These are phyloP conservation scores for Phytophthora melonis DNA, from an alignment of 352 stramenopile genomes.

Conservation along the genomic window DNA sequence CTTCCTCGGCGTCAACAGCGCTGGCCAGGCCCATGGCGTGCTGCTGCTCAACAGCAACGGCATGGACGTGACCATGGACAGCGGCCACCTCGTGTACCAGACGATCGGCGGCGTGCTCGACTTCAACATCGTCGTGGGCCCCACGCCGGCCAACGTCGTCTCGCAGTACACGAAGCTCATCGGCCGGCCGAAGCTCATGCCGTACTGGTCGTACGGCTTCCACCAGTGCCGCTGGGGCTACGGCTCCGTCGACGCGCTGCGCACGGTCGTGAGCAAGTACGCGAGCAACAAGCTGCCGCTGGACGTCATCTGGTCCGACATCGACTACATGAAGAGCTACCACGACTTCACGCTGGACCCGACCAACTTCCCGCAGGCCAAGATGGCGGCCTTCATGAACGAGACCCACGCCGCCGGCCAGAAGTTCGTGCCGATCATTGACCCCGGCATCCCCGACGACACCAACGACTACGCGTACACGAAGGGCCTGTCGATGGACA, in stretches of 20 bases:
- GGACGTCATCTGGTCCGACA: slow-evolving; percentile 71
- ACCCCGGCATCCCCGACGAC: slow-evolving; percentile 80
- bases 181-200: slow-evolving; percentile 62
- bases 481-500: slow-evolving; percentile 61
- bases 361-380: slow-evolving; percentile 47
- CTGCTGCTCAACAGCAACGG: slow-evolving; percentile 72
- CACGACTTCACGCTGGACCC: slow-evolving; percentile 77
- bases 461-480: slow-evolving; percentile 60
- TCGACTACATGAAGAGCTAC: slow-evolving; percentile 69
- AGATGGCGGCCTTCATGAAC: slow-evolving; percentile 49
- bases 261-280: slow-evolving; percentile 56
- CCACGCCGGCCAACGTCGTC: slow-evolving; percentile 50
- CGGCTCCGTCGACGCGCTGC: slow-evolving; percentile 34
- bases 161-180: slow-evolving; percentile 69
- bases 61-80: slow-evolving; percentile 68
- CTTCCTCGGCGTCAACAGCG: slow-evolving; percentile 56
- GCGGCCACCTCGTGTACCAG: slow-evolving; percentile 56
- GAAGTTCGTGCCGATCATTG: slow-evolving; percentile 85
- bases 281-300: slow-evolving; percentile 50
- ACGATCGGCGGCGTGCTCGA: slow-evolving; percentile 69
- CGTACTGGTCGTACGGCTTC: slow-evolving; percentile 80
- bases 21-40: slow-evolving; percentile 56
- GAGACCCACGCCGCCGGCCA: slow-evolving; percentile 65
- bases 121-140: slow-evolving; percentile 63
- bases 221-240: slow-evolving; percentile 73